These are phyloP conservation scores for Malassezia furfur DNA, from an alignment of 1,284 basidiomycete genomes.

Conservation along the genomic window DNA sequence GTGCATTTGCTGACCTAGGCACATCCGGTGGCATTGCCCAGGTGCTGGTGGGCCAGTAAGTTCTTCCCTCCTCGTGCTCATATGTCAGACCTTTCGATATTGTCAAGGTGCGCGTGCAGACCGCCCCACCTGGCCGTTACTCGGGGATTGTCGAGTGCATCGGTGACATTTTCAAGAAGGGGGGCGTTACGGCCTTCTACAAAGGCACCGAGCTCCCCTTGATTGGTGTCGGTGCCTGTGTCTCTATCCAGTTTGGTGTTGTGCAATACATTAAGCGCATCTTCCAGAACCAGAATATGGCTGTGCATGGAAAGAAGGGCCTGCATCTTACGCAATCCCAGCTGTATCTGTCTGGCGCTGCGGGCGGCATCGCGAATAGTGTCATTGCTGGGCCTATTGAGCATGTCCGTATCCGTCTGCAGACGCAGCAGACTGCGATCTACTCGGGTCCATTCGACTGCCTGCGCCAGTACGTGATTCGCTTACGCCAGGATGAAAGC, in stretches of 20 bases:
- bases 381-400: slow-evolving; percentile 91
- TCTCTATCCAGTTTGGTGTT: slow-evolving; percentile 91
- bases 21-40: slow-evolving; percentile 80
- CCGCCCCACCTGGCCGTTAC: slow-evolving; percentile 80
- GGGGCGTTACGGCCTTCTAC: slow-evolving; percentile 90
- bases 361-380: slow-evolving; percentile 80
- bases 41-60: slow-evolving; percentile 72
- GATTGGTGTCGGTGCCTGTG: slow-evolving; percentile 85
- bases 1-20: slow-evolving; percentile 5
- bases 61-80: neutral
- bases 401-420: slow-evolving; percentile 82
- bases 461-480: slow-evolving; percentile 15
- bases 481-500: slow-evolving; percentile 12
- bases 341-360: slow-evolving; percentile 66
- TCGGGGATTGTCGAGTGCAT: slow-evolving; percentile 70
- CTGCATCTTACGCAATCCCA: slow-evolving; percentile 56
- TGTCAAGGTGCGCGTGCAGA: slow-evolving; percentile 91
- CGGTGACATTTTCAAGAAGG: slow-evolving; percentile 72
- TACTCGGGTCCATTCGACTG: slow-evolving; percentile 49
- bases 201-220: slow-evolving; percentile 91
- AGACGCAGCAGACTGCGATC: slow-evolving; percentile 39
- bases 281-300: slow-evolving; percentile 53
- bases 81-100: slow-evolving; percentile 68
- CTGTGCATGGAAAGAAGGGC: slow-evolving; percentile 6
- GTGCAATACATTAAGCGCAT: slow-evolving; percentile 80